These are phyloP conservation scores for Epichloe brachyelytri DNA, from an alignment of 2,329 filamentous ascomycete genomes.

Conservation along the genomic window DNA sequence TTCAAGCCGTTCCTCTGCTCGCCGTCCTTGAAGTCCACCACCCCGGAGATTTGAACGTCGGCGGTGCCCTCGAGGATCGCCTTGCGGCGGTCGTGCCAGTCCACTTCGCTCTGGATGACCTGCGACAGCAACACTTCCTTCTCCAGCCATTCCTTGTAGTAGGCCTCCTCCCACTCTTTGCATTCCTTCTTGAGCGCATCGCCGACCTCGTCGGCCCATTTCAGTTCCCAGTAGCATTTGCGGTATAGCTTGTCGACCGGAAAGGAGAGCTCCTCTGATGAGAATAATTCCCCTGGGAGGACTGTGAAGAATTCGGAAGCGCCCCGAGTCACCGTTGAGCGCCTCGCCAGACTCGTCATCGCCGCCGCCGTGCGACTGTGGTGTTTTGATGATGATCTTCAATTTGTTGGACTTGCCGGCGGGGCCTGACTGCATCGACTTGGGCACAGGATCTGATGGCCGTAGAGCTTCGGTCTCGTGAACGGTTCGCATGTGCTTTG, in stretches of 20 bases:
- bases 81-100: slow-evolving; percentile 47
- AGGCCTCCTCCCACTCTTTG: slow-evolving; percentile 50
- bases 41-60: slow-evolving; percentile 29
- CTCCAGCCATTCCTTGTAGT: slow-evolving; percentile 62
- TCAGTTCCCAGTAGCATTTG: slow-evolving; percentile 57
- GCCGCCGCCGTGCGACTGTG: slow-evolving; percentile 42
- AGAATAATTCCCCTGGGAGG: slow-evolving; percentile 48
- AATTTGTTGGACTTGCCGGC: slow-evolving; percentile 37
- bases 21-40: slow-evolving; percentile 17
- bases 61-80: slow-evolving; percentile 37
- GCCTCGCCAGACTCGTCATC: slow-evolving; percentile 42
- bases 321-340: slow-evolving; percentile 40
- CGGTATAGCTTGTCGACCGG: slow-evolving; percentile 47
- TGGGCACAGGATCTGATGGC: slow-evolving; percentile 62
- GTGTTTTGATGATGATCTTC: slow-evolving; percentile 52
- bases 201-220: slow-evolving; percentile 58
- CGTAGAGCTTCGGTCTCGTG: slow-evolving; percentile 91
- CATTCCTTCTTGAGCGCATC: slow-evolving; percentile 52
- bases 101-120: slow-evolving; percentile 51
- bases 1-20: slow-evolving; percentile 13
- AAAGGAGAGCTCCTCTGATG: slow-evolving; percentile 48
- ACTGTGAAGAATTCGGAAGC: slow-evolving; percentile 45
- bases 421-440: slow-evolving; percentile 44
- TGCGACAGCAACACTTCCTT: slow-evolving; percentile 72
- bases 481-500: slow-evolving; percentile 97